Evolutionary conservation across 305 asterid species (phyloP), one percentile per base, ranked within the genome.

Genomic region (Fraxinus dipetala): DNA sequence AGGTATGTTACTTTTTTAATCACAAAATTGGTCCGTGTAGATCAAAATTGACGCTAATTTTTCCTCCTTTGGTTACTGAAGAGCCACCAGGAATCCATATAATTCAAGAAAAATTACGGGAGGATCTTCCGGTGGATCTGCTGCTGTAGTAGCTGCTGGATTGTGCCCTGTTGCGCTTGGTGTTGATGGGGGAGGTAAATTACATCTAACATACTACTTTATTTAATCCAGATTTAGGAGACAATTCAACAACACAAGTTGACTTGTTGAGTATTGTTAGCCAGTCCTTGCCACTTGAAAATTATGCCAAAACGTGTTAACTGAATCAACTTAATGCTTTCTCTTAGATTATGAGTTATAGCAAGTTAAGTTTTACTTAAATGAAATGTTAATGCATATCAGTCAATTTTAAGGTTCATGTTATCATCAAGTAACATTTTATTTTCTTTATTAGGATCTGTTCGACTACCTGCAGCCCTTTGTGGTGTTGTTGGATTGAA

Each of bases 91-190:
- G 80, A 94, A 95, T 86, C 99, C 98, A 16, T 91, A 95, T 35
- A 40, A 95, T 72, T 77, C 83, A 35, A 87, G 80, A 80, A 92
- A 85, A 89, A 91, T 95, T 30, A 86, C 98, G 5, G 99, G 99
- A 83, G 99, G 99, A 24, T 95, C 99, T 75, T 95, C 99, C 26
- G 91, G 99, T 88, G 99, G 99, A 38, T 95, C 99, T 81, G 98
- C 98, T 54, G 98, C 98, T 56, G 97, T 93, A 36, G 99, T 93
- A 2, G 93, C 97, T 54, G 97, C 98, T 26, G 99, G 99, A 61
- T 67, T 95, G 77, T 95, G 99, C 89, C 99, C 99, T 22, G 87
- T 87, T 73, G 96, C 99, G 3, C 98, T 95, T 18, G 99, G 99
- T 45, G 96, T 95, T 20, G 99, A 95, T 76, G 99, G 99, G 79